These are phyloP conservation scores for Ocimum tenuiflorum DNA, from an alignment of 257 asterid species.

Conservation along the genomic window DNA sequence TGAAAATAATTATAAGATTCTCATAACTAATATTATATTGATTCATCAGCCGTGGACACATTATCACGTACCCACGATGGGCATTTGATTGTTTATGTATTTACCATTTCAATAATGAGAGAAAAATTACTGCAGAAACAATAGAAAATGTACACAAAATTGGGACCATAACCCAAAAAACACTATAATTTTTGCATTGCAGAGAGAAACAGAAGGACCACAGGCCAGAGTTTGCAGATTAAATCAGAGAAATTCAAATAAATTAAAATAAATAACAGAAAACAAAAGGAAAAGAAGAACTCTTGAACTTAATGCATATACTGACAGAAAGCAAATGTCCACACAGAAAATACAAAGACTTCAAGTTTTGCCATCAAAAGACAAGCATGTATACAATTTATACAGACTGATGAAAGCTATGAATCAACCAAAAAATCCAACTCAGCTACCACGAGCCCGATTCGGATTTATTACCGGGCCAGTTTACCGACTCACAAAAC, in stretches of 20 bases:
- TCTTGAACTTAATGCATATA: conserved; percentile 9
- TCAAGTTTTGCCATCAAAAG: conserved; percentile 31
- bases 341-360: conserved; percentile 19
- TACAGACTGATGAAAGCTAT: conserved; percentile 16
- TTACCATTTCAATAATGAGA: not conserved
- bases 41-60: too few species aligned
- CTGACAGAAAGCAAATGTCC: conserved; percentile 14
- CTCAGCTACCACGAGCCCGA: conserved; percentile 4
- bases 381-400: conserved; percentile 28
- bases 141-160: not conserved
- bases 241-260: not conserved
- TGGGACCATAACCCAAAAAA: conserved; percentile 23
- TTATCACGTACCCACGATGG: too few species aligned
- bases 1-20: not conserved
- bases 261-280: not conserved
- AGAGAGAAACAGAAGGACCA: conserved; percentile 19
- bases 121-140: not conserved
- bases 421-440: conserved; percentile 13
- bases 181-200: not conserved
- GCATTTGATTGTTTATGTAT: too few species aligned
- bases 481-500: too few species aligned
- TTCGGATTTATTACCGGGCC: too few species aligned
- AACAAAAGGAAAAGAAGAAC: not conserved
- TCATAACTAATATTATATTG: too few species aligned
- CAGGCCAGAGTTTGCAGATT: not conserved